Evolutionary conservation across 1,139 yeast genomes (phyloP), one percentile per base, ranked within the genome.

Genomic region (Saccharomyces hybrid): DNA sequence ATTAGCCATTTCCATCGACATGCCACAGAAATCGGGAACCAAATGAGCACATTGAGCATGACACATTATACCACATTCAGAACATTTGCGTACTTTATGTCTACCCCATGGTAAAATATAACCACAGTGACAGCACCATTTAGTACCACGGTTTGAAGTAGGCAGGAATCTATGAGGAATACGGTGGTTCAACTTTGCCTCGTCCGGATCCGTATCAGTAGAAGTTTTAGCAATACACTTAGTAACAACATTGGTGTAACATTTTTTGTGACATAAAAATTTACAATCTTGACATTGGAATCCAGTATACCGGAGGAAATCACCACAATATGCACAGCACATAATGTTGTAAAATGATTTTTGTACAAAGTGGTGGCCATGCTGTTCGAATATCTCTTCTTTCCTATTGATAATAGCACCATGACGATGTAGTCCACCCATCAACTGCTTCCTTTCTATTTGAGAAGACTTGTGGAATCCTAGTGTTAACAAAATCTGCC

Each of bases 91-190:
- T n/a, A 90, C 96, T 67, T 88, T 90, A 72, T 89, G 90, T 66
- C 85, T 83, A 54, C 98, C 97, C 85, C 97, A 85, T 5, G 99
- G 98, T 60, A 93, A 77, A 54, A 93, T 83, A 69, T 89, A 90
- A 58, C 99, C 99, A 78, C 99, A 93, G 69, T 93, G 99, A 66
- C 98, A 93, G 73, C 99, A 93, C 99, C 99, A 93, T 68, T 91
- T 91, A 5, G 99, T 95, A 64, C 97, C 95, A 74, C 91, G 86
- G 68, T 93, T 93, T 23, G 95, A 81, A 31, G 84, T 81, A 26
- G 95, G 91, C 61, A 88, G 97, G 70, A 91, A 91, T 68, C 97
- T 83, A 70, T 93, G 99, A 46, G 99, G 99, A 63, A 93, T 93
- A 62, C 96, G 88, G 69, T 93, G 98, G 66, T 93, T 93, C 70